Percentiles rank a stretch among this genome's conserved stretches.
Conservation (phyloP, 305 asterid species). For the Ilex paraguariensis region DNA sequence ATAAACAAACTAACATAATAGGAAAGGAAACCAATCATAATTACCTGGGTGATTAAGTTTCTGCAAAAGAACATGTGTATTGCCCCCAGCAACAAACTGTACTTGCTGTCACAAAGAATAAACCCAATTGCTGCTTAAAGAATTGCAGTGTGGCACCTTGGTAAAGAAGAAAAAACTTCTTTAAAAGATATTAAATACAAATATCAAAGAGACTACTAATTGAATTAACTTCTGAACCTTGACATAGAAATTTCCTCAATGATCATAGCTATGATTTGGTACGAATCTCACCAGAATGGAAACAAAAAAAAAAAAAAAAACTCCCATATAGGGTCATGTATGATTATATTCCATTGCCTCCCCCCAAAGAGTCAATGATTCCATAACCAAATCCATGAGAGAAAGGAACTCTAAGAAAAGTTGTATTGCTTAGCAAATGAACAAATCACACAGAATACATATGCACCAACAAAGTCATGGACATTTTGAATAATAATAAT, state of each 20-base stretch:
- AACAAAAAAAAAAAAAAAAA: too few species aligned
- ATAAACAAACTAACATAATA: not conserved
- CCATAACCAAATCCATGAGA: not conserved
- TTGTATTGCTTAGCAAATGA: not conserved
- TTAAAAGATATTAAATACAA: constrained; percentile 14
- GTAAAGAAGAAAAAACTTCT: not conserved
- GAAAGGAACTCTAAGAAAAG: not conserved
- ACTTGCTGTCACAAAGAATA: constrained; percentile 10
- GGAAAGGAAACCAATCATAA: not conserved
- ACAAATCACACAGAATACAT: constrained; percentile 2
- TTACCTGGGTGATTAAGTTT: constrained; percentile 26
- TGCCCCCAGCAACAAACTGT: constrained; percentile 15
- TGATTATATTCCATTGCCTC: too few species aligned
- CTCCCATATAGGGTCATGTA: too few species aligned
- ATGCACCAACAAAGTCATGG: too few species aligned
- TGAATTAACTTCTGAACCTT: too few species aligned
- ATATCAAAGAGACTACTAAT: not conserved
- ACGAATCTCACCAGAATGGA: too few species aligned
- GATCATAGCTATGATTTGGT: too few species aligned
- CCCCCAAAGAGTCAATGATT: too few species aligned
- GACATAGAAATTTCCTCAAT: too few species aligned
- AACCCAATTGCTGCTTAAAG: constrained; percentile 2
- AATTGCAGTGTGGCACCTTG: constrained; percentile 3
- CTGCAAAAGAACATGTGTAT: constrained; percentile 8
- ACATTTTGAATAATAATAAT: too few species aligned